Evolutionary conservation across 805 yeast genomes (phyloP).

Genomic region (Peterozyma xylosa): DNA sequence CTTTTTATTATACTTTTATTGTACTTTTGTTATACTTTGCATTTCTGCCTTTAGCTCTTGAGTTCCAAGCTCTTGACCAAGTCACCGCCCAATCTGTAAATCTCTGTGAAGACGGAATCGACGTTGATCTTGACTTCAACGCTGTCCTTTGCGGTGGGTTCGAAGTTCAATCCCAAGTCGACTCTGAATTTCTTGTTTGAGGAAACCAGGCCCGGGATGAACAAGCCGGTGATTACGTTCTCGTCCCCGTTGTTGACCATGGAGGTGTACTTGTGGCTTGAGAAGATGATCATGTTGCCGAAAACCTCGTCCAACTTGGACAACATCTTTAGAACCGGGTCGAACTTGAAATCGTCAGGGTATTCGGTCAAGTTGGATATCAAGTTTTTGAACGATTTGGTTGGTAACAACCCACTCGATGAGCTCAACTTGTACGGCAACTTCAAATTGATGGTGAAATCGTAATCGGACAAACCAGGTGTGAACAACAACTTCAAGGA

Average conservation of each 20-base stretch:
- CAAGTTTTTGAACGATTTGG: constrained; percentile 55
- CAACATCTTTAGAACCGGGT: constrained; percentile 53
- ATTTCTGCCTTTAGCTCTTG: constrained; percentile 5
- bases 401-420: constrained; percentile 49
- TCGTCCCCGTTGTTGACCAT: constrained; percentile 40
- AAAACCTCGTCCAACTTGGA: constrained; percentile 56
- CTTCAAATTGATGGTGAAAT: constrained; percentile 61
- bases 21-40: no score
- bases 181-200: constrained; percentile 68
- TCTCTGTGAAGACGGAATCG: constrained; percentile 68
- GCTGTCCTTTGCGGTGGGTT: constrained; percentile 41
- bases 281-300: constrained; percentile 63
- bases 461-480: constrained; percentile 80
- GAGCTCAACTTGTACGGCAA: constrained; percentile 27
- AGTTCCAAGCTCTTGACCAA: constrained; percentile 35
- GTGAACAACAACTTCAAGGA: constrained; percentile 57
- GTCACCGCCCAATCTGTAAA: constrained; percentile 63
- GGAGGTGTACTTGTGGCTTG: constrained; percentile 49
- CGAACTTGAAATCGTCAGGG: constrained; percentile 36
- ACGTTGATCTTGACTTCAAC: constrained; percentile 57
- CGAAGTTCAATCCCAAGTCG: constrained; percentile 65
- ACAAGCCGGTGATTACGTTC: constrained; percentile 71
- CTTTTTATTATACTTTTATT: no score
- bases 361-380: constrained; percentile 29
- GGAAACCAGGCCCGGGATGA: constrained; percentile 55